phyloP scores from a whole-genome alignment of 768 basidiomycete genomes.

The Macrolepiota fuliginosa region DNA sequence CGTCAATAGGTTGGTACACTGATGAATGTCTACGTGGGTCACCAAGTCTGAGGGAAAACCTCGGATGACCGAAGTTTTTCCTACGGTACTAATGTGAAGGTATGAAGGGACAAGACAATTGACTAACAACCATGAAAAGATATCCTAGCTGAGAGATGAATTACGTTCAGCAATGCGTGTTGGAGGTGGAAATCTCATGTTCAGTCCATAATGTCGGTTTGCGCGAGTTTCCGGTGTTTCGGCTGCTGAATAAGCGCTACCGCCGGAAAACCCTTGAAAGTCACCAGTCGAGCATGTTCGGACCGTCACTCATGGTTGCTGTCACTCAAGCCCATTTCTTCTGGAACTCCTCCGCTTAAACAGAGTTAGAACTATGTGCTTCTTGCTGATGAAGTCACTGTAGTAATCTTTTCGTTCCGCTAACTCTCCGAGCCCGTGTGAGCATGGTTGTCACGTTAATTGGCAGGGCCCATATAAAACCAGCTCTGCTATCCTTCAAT shows the following conservation, averaged over 20 bases:
- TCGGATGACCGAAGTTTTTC: constrained; percentile 30
- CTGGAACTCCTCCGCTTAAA: constrained; percentile 14
- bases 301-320: constrained; percentile 15
- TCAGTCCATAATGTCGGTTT: background rate
- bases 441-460: constrained; percentile 23
- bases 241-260: constrained; percentile 26
- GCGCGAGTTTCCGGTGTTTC: constrained; percentile 4
- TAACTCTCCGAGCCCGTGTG: constrained; percentile 36
- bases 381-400: constrained; percentile 10
- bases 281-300: constrained; percentile 1
- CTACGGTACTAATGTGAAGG: constrained; percentile 9
- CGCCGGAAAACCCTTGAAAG: constrained; percentile 21
- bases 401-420: constrained; percentile 23
- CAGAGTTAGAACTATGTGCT: background rate
- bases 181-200: background rate
- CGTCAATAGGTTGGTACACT: background rate
- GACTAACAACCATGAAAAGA: background rate
- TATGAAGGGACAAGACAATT: constrained; percentile 7
- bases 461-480: constrained; percentile 26
- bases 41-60: constrained; percentile 21
- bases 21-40: background rate
- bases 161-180: background rate
- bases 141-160: background rate
- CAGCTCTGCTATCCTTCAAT: constrained; percentile 1
- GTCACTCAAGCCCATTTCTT: constrained; percentile 10